A percentile compares a stretch with the other conserved stretches of the same genome.
These are phyloP conservation scores for Parmelia sp. DNA, from an alignment of 495 filamentous ascomycete species.

Conservation along the genomic window DNA sequence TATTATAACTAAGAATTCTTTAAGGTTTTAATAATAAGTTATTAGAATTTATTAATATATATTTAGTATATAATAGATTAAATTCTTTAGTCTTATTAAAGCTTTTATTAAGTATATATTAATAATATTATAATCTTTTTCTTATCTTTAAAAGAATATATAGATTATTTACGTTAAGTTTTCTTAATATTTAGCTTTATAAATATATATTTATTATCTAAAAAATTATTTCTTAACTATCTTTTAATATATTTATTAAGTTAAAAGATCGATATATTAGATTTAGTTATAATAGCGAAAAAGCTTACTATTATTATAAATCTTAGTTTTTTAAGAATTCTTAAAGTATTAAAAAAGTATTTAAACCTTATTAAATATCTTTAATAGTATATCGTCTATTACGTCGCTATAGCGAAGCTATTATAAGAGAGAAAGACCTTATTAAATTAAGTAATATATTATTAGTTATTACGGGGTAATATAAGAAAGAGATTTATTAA, in stretches of 20 bases:
- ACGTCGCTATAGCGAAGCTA: no score
- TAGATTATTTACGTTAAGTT: not conserved
- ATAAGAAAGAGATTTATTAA: no score
- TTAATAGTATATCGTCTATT: no score
- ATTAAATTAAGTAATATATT: no score
- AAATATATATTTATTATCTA: not conserved
- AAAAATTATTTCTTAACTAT: not conserved
- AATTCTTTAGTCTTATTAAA: not conserved
- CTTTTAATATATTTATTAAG: not conserved
- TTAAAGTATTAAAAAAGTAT: no score
- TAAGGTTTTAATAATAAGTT: not conserved
- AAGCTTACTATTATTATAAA: no score
- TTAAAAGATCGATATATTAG: not conserved
- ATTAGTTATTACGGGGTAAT: no score
- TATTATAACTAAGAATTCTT: not conserved
- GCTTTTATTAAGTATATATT: not conserved
- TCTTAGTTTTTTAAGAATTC: not conserved
- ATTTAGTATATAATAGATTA: not conserved
- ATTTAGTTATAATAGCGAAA: not conserved
- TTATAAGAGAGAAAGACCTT: no score
- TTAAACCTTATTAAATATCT: no score
- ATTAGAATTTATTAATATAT: not conserved
- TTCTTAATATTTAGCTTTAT: not conserved
- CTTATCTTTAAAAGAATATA: not conserved
- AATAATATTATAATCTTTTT: not conserved